These are phyloP conservation scores for Chrysosporium queenslandicum DNA, from an alignment of 2,329 filamentous ascomycete genomes.

Conservation along the genomic window DNA sequence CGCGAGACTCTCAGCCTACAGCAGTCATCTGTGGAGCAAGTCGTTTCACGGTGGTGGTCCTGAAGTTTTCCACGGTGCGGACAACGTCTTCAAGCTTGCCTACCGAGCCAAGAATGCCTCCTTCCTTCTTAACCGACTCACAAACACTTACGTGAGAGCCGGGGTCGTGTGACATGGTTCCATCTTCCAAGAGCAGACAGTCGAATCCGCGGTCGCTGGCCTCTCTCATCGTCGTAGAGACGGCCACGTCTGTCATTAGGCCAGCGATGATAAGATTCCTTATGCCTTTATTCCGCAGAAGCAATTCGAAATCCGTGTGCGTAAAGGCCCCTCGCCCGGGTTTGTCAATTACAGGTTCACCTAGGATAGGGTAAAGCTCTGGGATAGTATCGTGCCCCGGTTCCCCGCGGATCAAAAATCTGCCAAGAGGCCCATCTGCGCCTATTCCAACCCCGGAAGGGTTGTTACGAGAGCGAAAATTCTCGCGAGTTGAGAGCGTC, in stretches of 20 bases:
- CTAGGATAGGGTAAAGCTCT: constrained; percentile 42
- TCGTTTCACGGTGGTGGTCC: constrained; percentile 34
- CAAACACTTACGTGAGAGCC: constrained; percentile 34
- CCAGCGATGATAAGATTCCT: constrained; percentile 46
- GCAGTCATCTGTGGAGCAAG: constrained; percentile 33
- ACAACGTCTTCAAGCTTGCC: constrained; percentile 33
- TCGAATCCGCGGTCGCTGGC: constrained; percentile 48
- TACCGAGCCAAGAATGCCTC: constrained; percentile 37
- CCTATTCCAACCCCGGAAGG: constrained; percentile 43
- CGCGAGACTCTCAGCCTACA: constrained; percentile 7
- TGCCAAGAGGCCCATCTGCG: constrained; percentile 45
- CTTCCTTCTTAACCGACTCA: constrained; percentile 40
- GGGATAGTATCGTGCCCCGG: constrained; percentile 48
- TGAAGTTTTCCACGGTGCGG: constrained; percentile 36
- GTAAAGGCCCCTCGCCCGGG: constrained; percentile 45
- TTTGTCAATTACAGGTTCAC: constrained; percentile 47
- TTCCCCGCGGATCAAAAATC: constrained; percentile 50
- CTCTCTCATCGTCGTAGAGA: constrained; percentile 47
- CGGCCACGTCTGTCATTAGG: constrained; percentile 48
- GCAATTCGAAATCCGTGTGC: constrained; percentile 45
- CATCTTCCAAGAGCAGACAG: constrained; percentile 44
- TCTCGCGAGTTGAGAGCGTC: constrained; percentile 47
- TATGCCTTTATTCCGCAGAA: constrained; percentile 43
- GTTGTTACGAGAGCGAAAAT: constrained; percentile 45
- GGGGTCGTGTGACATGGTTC: constrained; percentile 35